These are phyloP conservation scores for Sugiyamaella xylanicola DNA, from an alignment of 1,139 yeast species.

Conservation along the genomic window DNA sequence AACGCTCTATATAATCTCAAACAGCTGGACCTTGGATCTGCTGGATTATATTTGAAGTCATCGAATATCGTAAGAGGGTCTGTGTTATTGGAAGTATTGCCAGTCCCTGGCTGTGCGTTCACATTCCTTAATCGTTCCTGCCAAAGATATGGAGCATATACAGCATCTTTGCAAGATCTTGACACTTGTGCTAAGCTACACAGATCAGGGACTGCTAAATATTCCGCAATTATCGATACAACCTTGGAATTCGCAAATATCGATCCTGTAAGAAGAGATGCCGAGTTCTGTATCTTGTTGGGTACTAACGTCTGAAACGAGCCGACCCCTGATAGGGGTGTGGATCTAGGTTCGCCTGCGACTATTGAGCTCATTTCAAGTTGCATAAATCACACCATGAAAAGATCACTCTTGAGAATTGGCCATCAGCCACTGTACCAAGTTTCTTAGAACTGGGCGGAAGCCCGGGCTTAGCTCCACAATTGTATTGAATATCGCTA, in stretches of 20 bases:
- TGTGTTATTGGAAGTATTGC: not conserved
- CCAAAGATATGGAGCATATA: conserved; percentile 52
- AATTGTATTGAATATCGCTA: too few relatives aligned
- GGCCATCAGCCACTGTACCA: too few relatives aligned
- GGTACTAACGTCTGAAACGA: conserved; percentile 14
- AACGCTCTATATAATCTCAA: conserved; percentile 31
- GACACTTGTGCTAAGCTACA: conserved; percentile 40
- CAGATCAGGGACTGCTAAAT: conserved; percentile 37
- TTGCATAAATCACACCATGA: not conserved
- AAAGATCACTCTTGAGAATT: too few relatives aligned
- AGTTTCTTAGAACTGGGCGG: too few relatives aligned
- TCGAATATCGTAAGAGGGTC: conserved; percentile 30
- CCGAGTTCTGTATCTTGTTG: not conserved
- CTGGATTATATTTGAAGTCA: conserved; percentile 26
- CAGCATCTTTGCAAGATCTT: conserved; percentile 42
- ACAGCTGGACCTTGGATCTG: conserved; percentile 29
- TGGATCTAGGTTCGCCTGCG: not conserved
- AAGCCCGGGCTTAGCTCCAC: too few relatives aligned
- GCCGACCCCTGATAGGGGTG: not conserved
- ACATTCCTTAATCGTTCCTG: conserved; percentile 50
- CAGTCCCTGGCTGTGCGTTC: conserved; percentile 35
- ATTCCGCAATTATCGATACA: conserved; percentile 22
- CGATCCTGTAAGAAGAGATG: not conserved
- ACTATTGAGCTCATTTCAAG: not conserved
- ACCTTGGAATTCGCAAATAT: conserved; percentile 3